These are phyloP conservation scores for Thuja plicata DNA, from an alignment of 83 land plant species.

Conservation along the genomic window DNA sequence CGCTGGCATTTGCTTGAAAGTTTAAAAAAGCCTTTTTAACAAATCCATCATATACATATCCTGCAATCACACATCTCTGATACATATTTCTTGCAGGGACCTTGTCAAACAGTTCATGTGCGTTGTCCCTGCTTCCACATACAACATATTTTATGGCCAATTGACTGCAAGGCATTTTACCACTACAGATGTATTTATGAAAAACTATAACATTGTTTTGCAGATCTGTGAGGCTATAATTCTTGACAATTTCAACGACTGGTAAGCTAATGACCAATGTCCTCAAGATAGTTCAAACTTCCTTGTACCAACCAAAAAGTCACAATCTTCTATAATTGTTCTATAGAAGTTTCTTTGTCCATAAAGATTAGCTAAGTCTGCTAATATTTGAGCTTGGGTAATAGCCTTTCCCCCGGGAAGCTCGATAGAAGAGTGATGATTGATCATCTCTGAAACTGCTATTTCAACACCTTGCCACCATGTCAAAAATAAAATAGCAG, in stretches of 20 bases:
- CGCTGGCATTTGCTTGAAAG: too few species aligned
- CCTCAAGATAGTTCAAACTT: conserved; percentile 3
- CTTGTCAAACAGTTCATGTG: too few species aligned
- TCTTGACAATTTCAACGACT: background rate
- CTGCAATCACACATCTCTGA: too few species aligned
- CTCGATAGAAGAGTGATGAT: conserved; percentile 72
- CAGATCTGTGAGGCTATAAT: background rate
- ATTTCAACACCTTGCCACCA: too few species aligned
- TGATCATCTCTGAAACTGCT: conserved; percentile 54
- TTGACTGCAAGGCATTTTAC: background rate
- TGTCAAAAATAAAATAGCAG: too few species aligned
- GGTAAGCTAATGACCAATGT: background rate
- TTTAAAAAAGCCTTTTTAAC: too few species aligned
- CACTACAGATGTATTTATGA: background rate
- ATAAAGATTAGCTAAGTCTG: conserved; percentile 45
- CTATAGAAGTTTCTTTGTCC: background rate
- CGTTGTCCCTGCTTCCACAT: background rate
- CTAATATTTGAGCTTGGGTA: conserved; percentile 46
- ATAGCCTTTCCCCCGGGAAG: conserved; percentile 70
- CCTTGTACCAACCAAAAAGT: conserved; percentile 4
- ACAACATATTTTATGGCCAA: background rate
- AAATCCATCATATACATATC: too few species aligned
- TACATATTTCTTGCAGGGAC: too few species aligned
- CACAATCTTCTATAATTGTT: background rate
- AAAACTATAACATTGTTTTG: background rate